A percentile compares a stretch with the other conserved stretches of the same genome.
phyloP scores from a whole-genome alignment of 768 basidiomycete genomes.

The Pleurotus ostreatus region DNA sequence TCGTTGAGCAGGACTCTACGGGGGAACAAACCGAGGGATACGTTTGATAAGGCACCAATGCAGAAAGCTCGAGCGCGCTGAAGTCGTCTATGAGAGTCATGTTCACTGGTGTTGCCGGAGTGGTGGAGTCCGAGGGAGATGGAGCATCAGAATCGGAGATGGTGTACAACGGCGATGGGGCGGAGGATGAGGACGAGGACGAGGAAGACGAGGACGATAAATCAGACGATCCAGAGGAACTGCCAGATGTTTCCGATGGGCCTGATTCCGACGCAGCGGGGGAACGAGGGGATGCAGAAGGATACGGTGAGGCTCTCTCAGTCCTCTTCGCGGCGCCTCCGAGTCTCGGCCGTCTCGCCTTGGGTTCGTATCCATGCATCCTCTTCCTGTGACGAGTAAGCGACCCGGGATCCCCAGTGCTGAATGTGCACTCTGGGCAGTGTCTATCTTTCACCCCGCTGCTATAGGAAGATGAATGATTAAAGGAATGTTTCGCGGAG shows the following conservation, averaged over 20 bases:
- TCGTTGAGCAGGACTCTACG: background rate
- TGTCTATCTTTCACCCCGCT: conserved; percentile 22
- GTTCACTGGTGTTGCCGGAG: background rate
- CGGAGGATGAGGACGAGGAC: background rate
- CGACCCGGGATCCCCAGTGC: conserved; percentile 24
- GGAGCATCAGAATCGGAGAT: background rate
- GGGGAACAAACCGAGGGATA: background rate
- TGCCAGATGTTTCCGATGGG: background rate
- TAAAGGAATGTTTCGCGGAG: background rate
- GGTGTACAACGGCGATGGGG: background rate
- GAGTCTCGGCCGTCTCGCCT: conserved; percentile 2
- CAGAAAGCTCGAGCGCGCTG: background rate
- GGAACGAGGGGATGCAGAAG: background rate
- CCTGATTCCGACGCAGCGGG: background rate
- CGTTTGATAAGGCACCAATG: background rate
- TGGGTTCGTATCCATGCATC: conserved; percentile 18
- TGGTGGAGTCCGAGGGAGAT: background rate
- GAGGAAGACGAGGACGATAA: background rate
- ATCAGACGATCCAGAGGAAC: background rate
- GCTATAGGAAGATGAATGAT: conserved; percentile 11
- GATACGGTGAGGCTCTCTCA: background rate
- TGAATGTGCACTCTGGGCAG: conserved; percentile 24
- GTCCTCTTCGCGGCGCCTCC: conserved; percentile 3
- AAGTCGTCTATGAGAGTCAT: background rate
- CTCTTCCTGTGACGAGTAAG: conserved; percentile 28